Evolutionary conservation across 2,329 filamentous ascomycete species (phyloP), one percentile per base, ranked within the genome.

Genomic region (Didymella keratinophila): DNA sequence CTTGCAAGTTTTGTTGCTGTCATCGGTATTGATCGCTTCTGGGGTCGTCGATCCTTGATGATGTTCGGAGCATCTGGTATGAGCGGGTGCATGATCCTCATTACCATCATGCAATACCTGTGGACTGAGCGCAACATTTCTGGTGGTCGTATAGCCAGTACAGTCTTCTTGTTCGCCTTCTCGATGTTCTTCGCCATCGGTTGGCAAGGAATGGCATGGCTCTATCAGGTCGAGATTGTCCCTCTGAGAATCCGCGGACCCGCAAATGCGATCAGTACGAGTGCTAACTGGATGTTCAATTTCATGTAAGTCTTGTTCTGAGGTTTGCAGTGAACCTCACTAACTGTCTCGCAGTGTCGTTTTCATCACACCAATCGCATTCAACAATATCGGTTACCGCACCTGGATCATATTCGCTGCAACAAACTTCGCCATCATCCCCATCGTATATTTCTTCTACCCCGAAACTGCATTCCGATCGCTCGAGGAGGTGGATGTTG

Each of bases 151-250:
- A 73, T 79, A 30, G 72, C 71, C 5, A 76, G 78, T 20, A 76
- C 78, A 0, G 74, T 96, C 58, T 94, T 96, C 80, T 92, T 96
- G 72, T 90, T 89, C 79, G 89, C 94, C 79, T 95, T 92, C 83
- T 92, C 96, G 81, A 91, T 91, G 83, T 95, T 89, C 83, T 96
- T 96, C 74, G 92, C 92, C 57, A 88, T 86, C 61, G 96, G 92
- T 64, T 96, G 92, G 92, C 84, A 67, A 83, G 84, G 85, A 76
- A 83, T 70, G 85, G 95, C 72, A 89, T 95, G 73, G 73, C 57
- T 75, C 8, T 80, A 79, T 43, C 73, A 74, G 70, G 92, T 92
- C 72, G 92, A 96, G 81, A 89, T 95, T 77, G 96, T 90, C 83
- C 92, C 92, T 52, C 85, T 96, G 55, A 90, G 91, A 62, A 93